These are phyloP conservation scores for Zygnema cylindricum DNA, from an alignment of 139 green algal species.

Conservation along the genomic window DNA sequence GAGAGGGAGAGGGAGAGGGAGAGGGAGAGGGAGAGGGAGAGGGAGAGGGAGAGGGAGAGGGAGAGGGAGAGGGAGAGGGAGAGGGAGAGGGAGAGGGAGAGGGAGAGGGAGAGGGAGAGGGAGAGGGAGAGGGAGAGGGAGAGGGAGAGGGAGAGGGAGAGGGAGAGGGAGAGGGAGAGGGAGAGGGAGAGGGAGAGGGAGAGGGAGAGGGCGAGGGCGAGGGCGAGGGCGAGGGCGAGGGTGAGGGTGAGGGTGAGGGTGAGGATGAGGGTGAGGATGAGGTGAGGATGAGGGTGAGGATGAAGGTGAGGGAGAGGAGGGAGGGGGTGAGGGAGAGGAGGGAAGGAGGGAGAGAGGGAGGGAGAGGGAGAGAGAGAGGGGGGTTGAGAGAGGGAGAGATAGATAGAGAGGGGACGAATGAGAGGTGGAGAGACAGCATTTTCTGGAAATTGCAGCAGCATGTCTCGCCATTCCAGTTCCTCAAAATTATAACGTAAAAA, in stretches of 20 bases:
- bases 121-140: not conserved
- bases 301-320: no score
- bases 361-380: constrained; percentile 5
- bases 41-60: not conserved
- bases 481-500: no score
- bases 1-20: constrained; percentile 20
- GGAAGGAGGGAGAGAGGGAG: constrained; percentile 7
- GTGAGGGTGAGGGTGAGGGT: no score
- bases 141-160: not conserved
- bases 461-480: no score
- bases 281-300: no score
- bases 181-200: not conserved
- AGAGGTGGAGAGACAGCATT: no score
- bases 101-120: not conserved
- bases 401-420: no score
- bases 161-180: not conserved
- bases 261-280: no score
- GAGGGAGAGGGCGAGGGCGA: not conserved
- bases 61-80: not conserved
- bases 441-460: no score
- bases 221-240: not conserved
- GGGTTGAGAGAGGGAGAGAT: no score
- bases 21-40: not conserved
- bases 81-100: constrained; percentile 16
- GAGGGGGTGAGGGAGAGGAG: not conserved